A percentile compares a stretch with the other conserved stretches of the same genome.
Evolutionary conservation across 2,329 filamentous ascomycete genomes (phyloP).

Genomic region (Cercospora zeae-maydis): DNA sequence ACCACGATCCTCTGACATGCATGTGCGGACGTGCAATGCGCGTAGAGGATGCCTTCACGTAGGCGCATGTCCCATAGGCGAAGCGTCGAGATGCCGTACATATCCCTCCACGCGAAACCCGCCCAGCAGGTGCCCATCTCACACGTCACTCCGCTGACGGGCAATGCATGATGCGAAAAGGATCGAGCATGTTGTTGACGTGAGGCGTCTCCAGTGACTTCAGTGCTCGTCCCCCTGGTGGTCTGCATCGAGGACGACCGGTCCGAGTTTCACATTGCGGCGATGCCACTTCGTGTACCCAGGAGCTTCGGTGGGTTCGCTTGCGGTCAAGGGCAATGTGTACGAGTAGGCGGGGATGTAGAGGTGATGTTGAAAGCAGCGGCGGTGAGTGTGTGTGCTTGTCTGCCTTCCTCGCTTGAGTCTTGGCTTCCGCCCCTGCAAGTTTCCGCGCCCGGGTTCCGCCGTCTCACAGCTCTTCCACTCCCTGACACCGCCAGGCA

Average conservation of each 20-base stretch:
- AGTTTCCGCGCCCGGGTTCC: neutral
- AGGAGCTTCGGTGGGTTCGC: neutral
- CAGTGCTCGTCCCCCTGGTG: neutral
- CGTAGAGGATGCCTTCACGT: neutral
- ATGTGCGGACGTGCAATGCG: neutral
- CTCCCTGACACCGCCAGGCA: conserved; percentile 22
- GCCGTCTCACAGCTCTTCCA: neutral
- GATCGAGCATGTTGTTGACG: neutral
- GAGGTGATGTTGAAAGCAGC: neutral
- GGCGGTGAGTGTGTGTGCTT: neutral
- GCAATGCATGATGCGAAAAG: neutral
- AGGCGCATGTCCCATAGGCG: neutral
- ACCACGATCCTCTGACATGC: neutral
- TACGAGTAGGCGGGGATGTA: neutral
- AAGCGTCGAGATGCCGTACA: neutral
- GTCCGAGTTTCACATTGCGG: neutral
- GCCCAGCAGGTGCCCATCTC: neutral
- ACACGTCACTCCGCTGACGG: neutral
- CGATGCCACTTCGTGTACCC: neutral
- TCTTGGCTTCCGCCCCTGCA: neutral
- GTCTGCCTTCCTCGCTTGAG: neutral
- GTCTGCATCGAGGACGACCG: neutral
- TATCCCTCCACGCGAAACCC: neutral
- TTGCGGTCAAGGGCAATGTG: neutral
- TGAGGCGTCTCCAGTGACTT: neutral